These are phyloP conservation scores for Capsella bursapastoris DNA, from an alignment of 345 rosid genomes.

Conservation along the genomic window DNA sequence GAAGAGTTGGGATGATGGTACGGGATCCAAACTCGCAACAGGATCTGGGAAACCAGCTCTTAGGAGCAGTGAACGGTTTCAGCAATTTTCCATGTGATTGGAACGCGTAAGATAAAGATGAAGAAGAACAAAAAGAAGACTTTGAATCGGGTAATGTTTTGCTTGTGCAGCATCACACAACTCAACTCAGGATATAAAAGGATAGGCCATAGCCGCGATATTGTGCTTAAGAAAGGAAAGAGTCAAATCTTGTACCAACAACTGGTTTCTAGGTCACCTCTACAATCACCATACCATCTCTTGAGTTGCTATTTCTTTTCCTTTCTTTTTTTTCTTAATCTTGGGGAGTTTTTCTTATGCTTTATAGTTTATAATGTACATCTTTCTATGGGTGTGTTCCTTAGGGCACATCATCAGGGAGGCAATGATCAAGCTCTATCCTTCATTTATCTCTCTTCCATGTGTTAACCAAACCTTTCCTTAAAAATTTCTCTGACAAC, in stretches of 20 bases:
- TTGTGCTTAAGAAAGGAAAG: conserved; percentile 28
- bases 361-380: conserved; percentile 41
- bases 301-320: conserved; percentile 18
- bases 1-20: conserved; percentile 66
- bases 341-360: conserved; percentile 34
- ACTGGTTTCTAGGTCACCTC: conserved; percentile 30
- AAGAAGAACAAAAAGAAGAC: conserved; percentile 9
- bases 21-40: conserved; percentile 75
- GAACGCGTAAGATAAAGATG: conserved; percentile 46
- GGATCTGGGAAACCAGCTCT: conserved; percentile 80
- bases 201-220: conserved; percentile 28
- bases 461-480: conserved; percentile 25
- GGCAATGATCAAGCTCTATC: conserved; percentile 40
- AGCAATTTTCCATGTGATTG: conserved; percentile 84
- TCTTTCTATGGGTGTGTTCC: conserved; percentile 34
- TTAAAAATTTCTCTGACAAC: conserved; percentile 15
- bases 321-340: not conserved
- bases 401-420: conserved; percentile 27
- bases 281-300: conserved; percentile 21
- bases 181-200: conserved; percentile 19
- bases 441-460: conserved; percentile 29
- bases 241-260: conserved; percentile 33
- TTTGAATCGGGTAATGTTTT: conserved; percentile 2
- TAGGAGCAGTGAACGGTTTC: conserved; percentile 78
- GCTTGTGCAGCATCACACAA: conserved; percentile 26